A percentile compares a stretch with the other conserved stretches of the same genome.
Conservation (phyloP, 768 basidiomycete species). For the Mycena olivaceomarginata region DNA sequence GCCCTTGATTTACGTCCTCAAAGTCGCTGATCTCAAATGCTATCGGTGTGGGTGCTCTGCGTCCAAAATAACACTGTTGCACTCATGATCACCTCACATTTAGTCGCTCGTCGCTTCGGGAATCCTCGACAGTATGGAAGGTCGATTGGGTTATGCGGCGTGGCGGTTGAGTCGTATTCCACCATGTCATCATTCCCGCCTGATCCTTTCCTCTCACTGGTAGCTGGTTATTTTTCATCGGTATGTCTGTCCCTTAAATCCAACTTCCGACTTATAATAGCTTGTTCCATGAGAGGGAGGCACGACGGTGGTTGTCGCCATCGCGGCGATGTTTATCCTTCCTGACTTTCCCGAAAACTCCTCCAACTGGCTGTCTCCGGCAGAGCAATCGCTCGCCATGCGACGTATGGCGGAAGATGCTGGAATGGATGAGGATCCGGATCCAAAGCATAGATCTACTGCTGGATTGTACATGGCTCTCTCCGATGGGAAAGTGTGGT, state of each 20-base stretch:
- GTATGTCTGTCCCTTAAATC: slow-evolving; percentile 1
- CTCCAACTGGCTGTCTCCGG: slow-evolving; percentile 71
- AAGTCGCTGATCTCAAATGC: slow-evolving; percentile 83
- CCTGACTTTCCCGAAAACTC: slow-evolving; percentile 84
- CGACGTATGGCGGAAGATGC: slow-evolving; percentile 79
- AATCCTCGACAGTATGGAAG: slow-evolving; percentile 84
- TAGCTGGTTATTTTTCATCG: slow-evolving; percentile 85
- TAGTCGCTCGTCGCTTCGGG: slow-evolving; percentile 82
- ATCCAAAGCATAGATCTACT: slow-evolving; percentile 21
- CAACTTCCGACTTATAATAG: slow-evolving; percentile 6
- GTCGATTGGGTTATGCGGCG: slow-evolving; percentile 77
- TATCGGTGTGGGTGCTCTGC: slow-evolving; percentile 68
- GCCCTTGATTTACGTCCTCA: background rate
- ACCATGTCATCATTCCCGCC: background rate
- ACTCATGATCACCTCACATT: background rate
- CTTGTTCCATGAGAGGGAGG: slow-evolving; percentile 63
- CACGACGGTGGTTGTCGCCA: slow-evolving; percentile 69
- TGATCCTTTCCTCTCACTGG: background rate
- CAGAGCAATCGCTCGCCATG: slow-evolving; percentile 75
- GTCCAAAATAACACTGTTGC: background rate
- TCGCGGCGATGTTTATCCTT: slow-evolving; percentile 76
- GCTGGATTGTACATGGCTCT: slow-evolving; percentile 76
- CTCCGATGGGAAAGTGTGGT: slow-evolving; percentile 86
- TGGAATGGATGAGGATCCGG: slow-evolving; percentile 49
- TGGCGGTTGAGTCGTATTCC: slow-evolving; percentile 77